A percentile compares a stretch with the other conserved stretches of the same genome.
Conservation (phyloP, 768 basidiomycete species). For the Cantharellus cinnabarinus region DNA sequence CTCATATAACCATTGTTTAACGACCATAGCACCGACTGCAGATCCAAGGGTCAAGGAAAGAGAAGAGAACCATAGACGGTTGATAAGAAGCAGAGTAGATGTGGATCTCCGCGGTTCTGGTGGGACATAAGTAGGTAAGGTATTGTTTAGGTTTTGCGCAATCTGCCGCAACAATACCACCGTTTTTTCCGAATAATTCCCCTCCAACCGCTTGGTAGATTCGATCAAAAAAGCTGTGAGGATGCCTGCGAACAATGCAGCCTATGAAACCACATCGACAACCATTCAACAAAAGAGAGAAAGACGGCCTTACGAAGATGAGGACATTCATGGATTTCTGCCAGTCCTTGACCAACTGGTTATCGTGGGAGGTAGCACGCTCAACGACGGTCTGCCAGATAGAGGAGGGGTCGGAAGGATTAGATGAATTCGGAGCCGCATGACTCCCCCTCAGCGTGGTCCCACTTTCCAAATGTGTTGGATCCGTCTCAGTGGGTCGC, state of each 20-base stretch:
- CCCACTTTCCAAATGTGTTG: no score
- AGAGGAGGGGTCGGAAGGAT: no score
- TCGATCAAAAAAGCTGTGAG: neutral
- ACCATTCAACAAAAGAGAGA: neutral
- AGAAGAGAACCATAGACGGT: neutral
- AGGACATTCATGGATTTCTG: neutral
- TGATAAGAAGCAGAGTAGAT: neutral
- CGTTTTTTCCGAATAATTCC: neutral
- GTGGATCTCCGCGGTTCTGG: neutral
- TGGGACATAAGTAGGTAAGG: neutral
- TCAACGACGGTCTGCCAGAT: neutral
- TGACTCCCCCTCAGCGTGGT: no score
- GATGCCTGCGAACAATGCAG: neutral
- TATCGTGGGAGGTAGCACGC: neutral
- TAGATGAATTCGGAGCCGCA: no score
- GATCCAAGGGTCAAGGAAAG: neutral
- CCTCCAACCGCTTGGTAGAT: neutral
- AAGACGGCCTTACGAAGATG: neutral
- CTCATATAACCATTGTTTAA: neutral
- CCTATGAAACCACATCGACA: neutral
- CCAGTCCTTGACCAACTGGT: neutral
- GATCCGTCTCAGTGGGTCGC: no score
- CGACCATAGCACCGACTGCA: neutral
- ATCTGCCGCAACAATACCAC: neutral
- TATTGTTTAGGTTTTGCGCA: neutral